Percentiles rank a stretch among this genome's conserved stretches.
Conservation (phyloP, 176 grass and related monocot genomes). For the bread wheat (Triticum aestivum) region DNA sequence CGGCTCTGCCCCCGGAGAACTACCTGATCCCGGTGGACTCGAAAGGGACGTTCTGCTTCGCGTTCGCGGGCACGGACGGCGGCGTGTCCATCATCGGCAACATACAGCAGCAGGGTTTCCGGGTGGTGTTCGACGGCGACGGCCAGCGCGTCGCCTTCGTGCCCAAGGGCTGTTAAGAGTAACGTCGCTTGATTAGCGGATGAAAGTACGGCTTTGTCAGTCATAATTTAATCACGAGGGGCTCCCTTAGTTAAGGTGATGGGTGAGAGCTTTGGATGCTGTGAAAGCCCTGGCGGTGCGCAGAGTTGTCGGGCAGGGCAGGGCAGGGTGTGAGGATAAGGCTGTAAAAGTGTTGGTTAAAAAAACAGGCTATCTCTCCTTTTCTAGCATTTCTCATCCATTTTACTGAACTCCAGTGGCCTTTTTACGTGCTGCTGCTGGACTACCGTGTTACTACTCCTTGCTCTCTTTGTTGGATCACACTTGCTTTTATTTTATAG, state of each 20-base stretch:
- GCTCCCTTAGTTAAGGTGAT: not conserved
- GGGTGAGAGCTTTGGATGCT: conserved; percentile 30
- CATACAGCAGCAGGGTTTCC: conserved; percentile 95
- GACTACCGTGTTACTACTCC: not conserved
- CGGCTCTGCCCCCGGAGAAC: conserved; percentile 82
- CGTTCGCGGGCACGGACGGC: conserved; percentile 84
- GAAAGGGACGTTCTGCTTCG: conserved; percentile 90
- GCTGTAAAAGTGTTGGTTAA: conserved; percentile 41
- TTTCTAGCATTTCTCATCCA: not conserved
- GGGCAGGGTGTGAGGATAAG: conserved; percentile 1
- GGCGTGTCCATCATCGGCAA: conserved; percentile 93
- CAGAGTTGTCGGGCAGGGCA: not conserved
- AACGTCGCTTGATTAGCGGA: conserved; percentile 8
- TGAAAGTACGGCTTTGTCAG: not conserved
- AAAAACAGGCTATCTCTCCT: not conserved
- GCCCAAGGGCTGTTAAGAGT: conserved; percentile 50
- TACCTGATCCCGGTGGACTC: conserved; percentile 96
- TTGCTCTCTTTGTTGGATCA: too few species aligned
- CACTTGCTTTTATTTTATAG: too few species aligned
- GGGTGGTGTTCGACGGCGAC: conserved; percentile 85
- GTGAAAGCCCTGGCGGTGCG: not conserved
- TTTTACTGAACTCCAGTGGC: too few species aligned
- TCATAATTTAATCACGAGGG: conserved; percentile 35
- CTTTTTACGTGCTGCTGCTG: not conserved
- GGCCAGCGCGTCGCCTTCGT: conserved; percentile 53